Percentiles rank a stretch among this genome's conserved stretches.
Conservation (phyloP, 2,329 filamentous ascomycete species). For the Pseudopithomyces maydicus region DNA sequence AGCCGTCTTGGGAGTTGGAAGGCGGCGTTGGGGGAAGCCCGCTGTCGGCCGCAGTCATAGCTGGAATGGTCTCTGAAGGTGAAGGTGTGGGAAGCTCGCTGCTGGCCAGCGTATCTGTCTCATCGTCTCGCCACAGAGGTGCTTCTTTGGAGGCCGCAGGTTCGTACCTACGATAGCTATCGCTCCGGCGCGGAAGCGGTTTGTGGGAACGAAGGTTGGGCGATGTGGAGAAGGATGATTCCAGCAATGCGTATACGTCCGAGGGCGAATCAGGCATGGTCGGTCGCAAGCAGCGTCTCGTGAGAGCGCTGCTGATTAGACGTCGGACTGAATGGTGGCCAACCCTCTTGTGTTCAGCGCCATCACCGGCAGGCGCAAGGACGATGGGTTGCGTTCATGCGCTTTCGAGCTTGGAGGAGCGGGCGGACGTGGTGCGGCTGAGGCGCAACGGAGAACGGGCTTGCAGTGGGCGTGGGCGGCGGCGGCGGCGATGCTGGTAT, state of each 20-base stretch:
- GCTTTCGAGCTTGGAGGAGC: conserved; percentile 15
- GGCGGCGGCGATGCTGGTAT: conserved; percentile 31
- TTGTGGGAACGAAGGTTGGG: conserved; percentile 34
- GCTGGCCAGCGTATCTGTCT: conserved; percentile 29
- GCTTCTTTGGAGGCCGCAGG: conserved; percentile 27
- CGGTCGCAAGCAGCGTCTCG: conserved; percentile 12
- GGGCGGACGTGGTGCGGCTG: conserved; percentile 9
- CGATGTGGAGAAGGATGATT: conserved; percentile 35
- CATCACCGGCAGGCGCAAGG: conserved; percentile 25
- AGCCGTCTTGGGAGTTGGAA: conserved; percentile 42
- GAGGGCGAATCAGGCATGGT: conserved; percentile 31
- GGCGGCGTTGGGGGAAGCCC: conserved; percentile 54
- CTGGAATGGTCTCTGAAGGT: conserved; percentile 26
- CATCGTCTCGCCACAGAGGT: conserved; percentile 28
- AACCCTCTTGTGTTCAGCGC: conserved; percentile 13
- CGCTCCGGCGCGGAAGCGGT: conserved; percentile 30
- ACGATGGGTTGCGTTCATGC: conserved; percentile 20
- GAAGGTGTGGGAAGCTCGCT: conserved; percentile 34
- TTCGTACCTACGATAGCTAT: conserved; percentile 29
- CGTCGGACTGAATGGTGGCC: background rate
- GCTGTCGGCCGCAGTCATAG: conserved; percentile 32
- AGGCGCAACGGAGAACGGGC: conserved; percentile 13
- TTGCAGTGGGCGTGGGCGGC: conserved; percentile 11
- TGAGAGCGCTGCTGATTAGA: background rate
- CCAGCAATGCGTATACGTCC: conserved; percentile 36